Base-by-base conservation (phyloP, 768 basidiomycete species). In the Guyanaporus albipodus region DNA sequence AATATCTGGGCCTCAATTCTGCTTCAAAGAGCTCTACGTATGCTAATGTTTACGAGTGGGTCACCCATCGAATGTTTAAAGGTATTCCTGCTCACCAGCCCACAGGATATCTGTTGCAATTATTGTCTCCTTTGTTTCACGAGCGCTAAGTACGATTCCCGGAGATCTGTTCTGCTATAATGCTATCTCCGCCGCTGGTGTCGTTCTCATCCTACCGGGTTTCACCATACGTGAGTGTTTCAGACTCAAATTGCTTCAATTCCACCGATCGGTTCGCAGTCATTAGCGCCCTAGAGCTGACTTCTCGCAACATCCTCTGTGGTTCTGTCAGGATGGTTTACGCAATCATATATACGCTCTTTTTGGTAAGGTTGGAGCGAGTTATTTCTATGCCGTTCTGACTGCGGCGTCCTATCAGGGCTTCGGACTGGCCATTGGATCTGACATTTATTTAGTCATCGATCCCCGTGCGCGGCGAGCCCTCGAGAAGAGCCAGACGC, bases 11-110 rank as follows among this genome's bases (percentile, higher is more conserved):
- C 29, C 70, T 92, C 38, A 85, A 83, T 58, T 82, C 87, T 8
- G 91, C 91, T 4, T 78, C 83, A 54, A 91, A 87, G 67, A 92
- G 86, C 56, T 77, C 87, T 1, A 85, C 90, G 70, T 94, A 92
- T 66, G 90, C 91, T n/a, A 94, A 91, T 58, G 90, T 94, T 47
- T 95, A 93, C 59, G 92, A 95, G 92, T 93, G 63, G 65, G 90
- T 73, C 19, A 6, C 26, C 36, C 29, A 29, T 31, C 41, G 39
- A 22, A 29, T 8, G 12, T n/a, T 31, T 41, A 7, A 3, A n/a
- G n/a, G 19, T 10, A 19, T 44, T 19, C 33, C 23, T 42, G 24
- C 22, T 34, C 27, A 41, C 18, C 27, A 6, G 26, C 11, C 4
- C 33, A 14, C 33, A 93, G 91, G 63, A 90, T 93, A 59, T 86